Percentiles rank a stretch among this genome's conserved stretches.
These are phyloP conservation scores for Cornus florida DNA, from an alignment of 148 eudicot species.

Conservation along the genomic window DNA sequence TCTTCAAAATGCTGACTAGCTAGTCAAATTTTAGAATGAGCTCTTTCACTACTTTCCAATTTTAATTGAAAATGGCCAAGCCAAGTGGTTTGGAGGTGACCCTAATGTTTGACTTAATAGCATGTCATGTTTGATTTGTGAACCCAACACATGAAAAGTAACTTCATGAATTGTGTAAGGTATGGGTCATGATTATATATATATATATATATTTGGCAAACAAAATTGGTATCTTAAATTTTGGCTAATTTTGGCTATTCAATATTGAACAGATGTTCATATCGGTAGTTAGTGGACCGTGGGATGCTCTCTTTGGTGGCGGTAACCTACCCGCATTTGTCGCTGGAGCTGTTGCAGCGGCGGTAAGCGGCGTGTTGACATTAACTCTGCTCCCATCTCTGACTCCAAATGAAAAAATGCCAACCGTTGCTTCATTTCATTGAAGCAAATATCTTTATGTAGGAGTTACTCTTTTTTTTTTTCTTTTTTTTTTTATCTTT, in stretches of 20 bases:
- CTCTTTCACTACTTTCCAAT: too few relatives aligned
- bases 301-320: constrained; percentile 70
- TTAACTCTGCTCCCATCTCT: constrained; percentile 62
- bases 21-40: too few relatives aligned
- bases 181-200: not conserved
- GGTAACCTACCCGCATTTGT: constrained; percentile 75
- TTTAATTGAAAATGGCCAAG: not conserved
- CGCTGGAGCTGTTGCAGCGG: constrained; percentile 60
- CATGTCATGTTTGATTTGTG: not conserved
- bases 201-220: too few relatives aligned
- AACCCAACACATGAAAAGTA: not conserved
- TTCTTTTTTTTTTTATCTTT: too few relatives aligned
- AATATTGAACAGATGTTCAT: constrained; percentile 56
- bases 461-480: too few relatives aligned
- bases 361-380: constrained; percentile 52
- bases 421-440: not conserved
- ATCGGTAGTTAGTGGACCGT: constrained; percentile 63
- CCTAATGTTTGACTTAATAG: too few relatives aligned
- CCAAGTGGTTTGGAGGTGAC: too few relatives aligned
- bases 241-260: not conserved
- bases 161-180: not conserved
- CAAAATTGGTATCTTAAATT: not conserved
- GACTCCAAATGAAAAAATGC: constrained; percentile 12
- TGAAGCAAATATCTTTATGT: not conserved
- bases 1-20: not conserved